Evolutionary conservation across 2,329 filamentous ascomycete species (phyloP).

Genomic region (Spiromastix sp.): DNA sequence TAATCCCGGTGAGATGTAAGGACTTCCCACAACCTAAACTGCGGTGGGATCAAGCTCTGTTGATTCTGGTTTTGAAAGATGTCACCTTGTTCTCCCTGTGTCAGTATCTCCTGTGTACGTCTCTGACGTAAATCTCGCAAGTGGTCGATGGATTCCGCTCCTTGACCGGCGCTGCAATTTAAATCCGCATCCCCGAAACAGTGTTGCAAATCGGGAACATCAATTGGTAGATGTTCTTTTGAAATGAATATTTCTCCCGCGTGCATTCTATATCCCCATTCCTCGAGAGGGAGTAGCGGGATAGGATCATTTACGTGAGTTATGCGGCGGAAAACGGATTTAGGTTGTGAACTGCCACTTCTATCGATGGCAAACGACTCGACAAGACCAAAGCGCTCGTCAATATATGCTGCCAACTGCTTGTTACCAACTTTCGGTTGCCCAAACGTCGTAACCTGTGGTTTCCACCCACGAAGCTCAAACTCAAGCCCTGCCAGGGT

Average conservation of each 20-base stretch:
- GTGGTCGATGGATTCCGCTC: too few species aligned
- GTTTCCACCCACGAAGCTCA: constrained; percentile 62
- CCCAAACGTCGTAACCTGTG: constrained; percentile 81
- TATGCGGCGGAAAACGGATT: constrained; percentile 56
- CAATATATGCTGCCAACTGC: constrained; percentile 43
- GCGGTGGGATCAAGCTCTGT: too few species aligned
- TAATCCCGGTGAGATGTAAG: too few species aligned
- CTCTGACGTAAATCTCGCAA: too few species aligned
- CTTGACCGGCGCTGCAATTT: constrained; percentile 54
- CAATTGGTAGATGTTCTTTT: constrained; percentile 59
- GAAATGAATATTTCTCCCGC: constrained; percentile 80
- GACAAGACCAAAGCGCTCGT: constrained; percentile 37
- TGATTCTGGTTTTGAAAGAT: too few species aligned
- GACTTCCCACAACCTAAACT: too few species aligned
- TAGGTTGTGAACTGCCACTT: constrained; percentile 11
- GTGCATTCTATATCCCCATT: constrained; percentile 84
- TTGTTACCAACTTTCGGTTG: constrained; percentile 60
- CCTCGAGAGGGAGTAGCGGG: constrained; percentile 69
- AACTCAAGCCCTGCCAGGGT: constrained; percentile 79
- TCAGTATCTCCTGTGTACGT: too few species aligned
- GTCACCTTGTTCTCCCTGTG: too few species aligned
- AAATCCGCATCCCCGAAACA: constrained; percentile 65
- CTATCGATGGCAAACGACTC: background rate
- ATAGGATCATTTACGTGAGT: constrained; percentile 85
- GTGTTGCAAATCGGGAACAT: constrained; percentile 54